Evolutionary conservation across 192 early-diverging fungal genomes (phyloP).

Genomic region (Umbelopsis isabellina): DNA sequence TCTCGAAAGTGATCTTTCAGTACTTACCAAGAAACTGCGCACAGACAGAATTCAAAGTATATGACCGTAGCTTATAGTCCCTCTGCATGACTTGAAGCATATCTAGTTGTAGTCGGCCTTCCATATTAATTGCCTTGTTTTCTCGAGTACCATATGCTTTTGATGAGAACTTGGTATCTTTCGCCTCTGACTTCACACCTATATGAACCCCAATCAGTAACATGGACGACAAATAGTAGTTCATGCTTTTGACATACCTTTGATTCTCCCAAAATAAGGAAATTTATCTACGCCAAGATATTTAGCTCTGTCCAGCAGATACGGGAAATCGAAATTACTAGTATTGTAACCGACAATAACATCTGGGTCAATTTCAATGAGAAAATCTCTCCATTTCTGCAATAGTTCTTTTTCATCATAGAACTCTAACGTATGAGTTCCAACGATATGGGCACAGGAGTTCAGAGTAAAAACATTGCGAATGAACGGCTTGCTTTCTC

Average conservation of each 20-base stretch:
- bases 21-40: slow-evolving; percentile 88
- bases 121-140: slow-evolving; percentile 84
- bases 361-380: slow-evolving; percentile 87
- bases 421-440: slow-evolving; percentile 83
- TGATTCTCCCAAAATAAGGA: slow-evolving; percentile 82
- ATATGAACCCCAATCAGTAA: neutral
- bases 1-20: neutral
- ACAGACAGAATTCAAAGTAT: slow-evolving; percentile 94
- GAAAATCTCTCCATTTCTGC: slow-evolving; percentile 84
- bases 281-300: slow-evolving; percentile 76
- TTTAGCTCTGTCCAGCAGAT: slow-evolving; percentile 87
- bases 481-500: slow-evolving; percentile 87
- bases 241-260: neutral
- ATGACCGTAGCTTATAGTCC: slow-evolving; percentile 95
- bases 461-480: slow-evolving; percentile 94
- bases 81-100: slow-evolving; percentile 93
- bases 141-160: slow-evolving; percentile 95
- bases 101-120: slow-evolving; percentile 93
- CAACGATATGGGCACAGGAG: slow-evolving; percentile 89
- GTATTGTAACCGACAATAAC: slow-evolving; percentile 97
- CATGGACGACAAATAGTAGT: neutral
- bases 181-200: slow-evolving; percentile 68
- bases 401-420: slow-evolving; percentile 81
- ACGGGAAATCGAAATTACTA: slow-evolving; percentile 96
- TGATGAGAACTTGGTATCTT: slow-evolving; percentile 85